Conservation (phyloP, 1,284 basidiomycete species). For the Apiotrichum gamsii region DNA sequence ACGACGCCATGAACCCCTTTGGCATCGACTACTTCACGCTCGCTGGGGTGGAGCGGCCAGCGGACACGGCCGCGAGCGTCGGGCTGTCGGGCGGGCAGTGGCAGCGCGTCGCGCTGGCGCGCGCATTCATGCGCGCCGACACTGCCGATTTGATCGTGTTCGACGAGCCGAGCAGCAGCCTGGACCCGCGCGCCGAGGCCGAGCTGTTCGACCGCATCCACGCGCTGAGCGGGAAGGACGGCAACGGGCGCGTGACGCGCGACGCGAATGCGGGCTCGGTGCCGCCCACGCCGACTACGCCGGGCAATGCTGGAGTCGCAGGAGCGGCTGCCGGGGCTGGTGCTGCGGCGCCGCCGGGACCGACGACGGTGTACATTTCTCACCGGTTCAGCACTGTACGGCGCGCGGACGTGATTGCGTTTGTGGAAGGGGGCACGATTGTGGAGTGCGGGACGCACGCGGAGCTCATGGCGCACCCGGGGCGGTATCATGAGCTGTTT, state of each 20-base stretch:
- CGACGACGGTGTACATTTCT: constrained; percentile 75
- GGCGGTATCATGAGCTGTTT: constrained; percentile 27
- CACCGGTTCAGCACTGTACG: constrained; percentile 56
- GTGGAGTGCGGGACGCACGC: constrained; percentile 74
- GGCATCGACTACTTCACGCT: neutral
- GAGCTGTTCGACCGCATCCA: constrained; percentile 56
- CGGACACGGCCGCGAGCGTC: neutral
- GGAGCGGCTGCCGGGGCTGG: no score
- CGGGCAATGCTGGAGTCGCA: no score
- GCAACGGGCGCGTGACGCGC: neutral
- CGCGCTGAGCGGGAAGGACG: constrained; percentile 14
- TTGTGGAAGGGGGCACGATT: constrained; percentile 72
- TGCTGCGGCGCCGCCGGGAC: constrained; percentile 25
- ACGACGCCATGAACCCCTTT: neutral
- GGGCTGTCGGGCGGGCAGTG: constrained; percentile 53
- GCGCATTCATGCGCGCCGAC: constrained; percentile 78
- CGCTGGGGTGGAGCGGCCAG: neutral
- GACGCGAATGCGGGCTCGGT: no score
- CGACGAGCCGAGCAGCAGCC: constrained; percentile 56
- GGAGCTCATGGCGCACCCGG: constrained; percentile 55
- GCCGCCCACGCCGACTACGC: no score
- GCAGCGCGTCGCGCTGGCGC: constrained; percentile 74
- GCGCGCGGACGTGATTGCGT: constrained; percentile 55
- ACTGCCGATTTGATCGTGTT: constrained; percentile 70
- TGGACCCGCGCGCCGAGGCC: constrained; percentile 73